These are phyloP conservation scores for Beta macrorhiza DNA, from an alignment of 179 eudicot genomes.

Conservation along the genomic window DNA sequence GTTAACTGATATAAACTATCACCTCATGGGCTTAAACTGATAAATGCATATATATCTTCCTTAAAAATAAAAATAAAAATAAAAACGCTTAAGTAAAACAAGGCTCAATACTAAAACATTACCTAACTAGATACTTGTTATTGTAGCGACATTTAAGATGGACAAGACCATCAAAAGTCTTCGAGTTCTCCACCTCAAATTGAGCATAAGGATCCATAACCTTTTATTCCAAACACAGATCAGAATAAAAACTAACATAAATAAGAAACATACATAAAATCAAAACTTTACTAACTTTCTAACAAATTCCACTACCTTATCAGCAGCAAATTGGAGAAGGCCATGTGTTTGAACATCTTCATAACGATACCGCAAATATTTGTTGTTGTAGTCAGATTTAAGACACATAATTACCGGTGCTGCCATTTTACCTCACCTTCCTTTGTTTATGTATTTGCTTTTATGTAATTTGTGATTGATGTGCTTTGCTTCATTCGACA, in stretches of 20 bases:
- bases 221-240: too few species aligned
- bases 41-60: too few species aligned
- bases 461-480: too few species aligned
- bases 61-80: not conserved
- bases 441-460: too few species aligned
- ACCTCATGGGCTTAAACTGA: too few species aligned
- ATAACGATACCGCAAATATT: constrained; percentile 4
- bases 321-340: constrained; percentile 14
- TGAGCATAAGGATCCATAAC: constrained; percentile 5
- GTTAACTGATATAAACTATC: too few species aligned
- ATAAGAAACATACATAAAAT: too few species aligned
- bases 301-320: not conserved
- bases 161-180: constrained; percentile 1
- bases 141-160: constrained; percentile 22
- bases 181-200: constrained; percentile 4
- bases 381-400: constrained; percentile 15
- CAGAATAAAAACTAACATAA: too few species aligned
- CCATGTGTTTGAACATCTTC: not conserved
- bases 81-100: not conserved
- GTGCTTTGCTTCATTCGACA: too few species aligned
- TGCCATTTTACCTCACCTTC: too few species aligned
- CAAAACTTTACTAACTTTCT: too few species aligned
- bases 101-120: not conserved
- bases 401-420: too few species aligned
- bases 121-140: constrained; percentile 22